Conservation (phyloP, 1,139 yeast species). For the Debaryomycetaceae sp. region DNA sequence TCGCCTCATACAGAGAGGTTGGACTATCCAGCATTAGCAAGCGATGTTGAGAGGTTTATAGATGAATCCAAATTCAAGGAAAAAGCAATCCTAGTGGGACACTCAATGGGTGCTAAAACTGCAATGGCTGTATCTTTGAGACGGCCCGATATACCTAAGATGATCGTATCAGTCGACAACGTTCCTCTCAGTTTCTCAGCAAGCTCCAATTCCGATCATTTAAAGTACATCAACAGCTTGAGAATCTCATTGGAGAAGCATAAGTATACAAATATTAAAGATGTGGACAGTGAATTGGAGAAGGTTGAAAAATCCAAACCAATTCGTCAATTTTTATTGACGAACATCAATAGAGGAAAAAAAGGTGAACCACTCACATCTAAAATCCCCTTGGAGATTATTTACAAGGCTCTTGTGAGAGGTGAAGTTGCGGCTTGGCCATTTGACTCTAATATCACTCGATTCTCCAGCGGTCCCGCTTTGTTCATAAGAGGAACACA, state of each 20-base stretch:
- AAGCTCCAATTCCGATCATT: slow-evolving; percentile 49
- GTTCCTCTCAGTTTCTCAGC: slow-evolving; percentile 74
- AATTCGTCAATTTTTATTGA: slow-evolving; percentile 76
- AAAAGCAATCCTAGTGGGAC: slow-evolving; percentile 78
- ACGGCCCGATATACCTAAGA: slow-evolving; percentile 59
- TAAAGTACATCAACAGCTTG: slow-evolving; percentile 64
- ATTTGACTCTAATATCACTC: slow-evolving; percentile 48
- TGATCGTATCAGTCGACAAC: slow-evolving; percentile 80
- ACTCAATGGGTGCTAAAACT: slow-evolving; percentile 96
- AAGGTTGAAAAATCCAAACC: slow-evolving; percentile 57
- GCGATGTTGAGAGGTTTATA: slow-evolving; percentile 77
- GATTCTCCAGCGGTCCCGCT: slow-evolving; percentile 66
- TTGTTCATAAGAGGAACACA: slow-evolving; percentile 77
- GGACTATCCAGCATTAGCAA: slow-evolving; percentile 78
- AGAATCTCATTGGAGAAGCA: slow-evolving; percentile 46
- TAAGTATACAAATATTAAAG: slow-evolving; percentile 50
- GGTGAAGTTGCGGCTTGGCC: slow-evolving; percentile 80
- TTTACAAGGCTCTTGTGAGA: slow-evolving; percentile 59
- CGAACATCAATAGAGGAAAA: slow-evolving; percentile 56
- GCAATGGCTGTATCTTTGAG: slow-evolving; percentile 85
- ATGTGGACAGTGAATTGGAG: slow-evolving; percentile 64
- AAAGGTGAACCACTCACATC: slow-evolving; percentile 33
- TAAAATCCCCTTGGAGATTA: slow-evolving; percentile 68
- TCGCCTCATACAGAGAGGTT: slow-evolving; percentile 72
- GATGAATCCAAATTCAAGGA: slow-evolving; percentile 37